Evolutionary conservation across 2,329 filamentous ascomycete genomes (phyloP).

Genomic region (Drechslerella dactyloides): DNA sequence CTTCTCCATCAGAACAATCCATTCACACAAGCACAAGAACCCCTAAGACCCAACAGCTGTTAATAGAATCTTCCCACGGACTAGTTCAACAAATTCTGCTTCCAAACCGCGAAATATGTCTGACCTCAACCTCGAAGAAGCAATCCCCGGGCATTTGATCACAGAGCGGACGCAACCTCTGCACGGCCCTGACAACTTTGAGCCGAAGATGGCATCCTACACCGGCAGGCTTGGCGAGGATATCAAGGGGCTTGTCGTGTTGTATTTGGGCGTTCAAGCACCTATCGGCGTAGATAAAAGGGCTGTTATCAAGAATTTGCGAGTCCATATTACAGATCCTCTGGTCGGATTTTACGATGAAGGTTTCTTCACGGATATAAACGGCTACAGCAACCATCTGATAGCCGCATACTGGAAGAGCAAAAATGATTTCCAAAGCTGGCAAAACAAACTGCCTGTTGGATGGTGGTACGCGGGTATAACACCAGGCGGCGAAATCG

Average conservation of each 20-base stretch:
- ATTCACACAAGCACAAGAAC: too few species aligned
- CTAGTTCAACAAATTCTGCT: too few species aligned
- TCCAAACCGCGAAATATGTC: too few species aligned
- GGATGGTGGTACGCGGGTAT: slow-evolving; percentile 1
- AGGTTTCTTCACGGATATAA: slow-evolving; percentile 8
- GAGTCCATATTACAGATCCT: background rate
- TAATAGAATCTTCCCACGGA: too few species aligned
- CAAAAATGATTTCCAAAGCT: background rate
- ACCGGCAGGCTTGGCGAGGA: background rate
- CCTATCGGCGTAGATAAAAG: background rate
- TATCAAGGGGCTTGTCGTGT: slow-evolving; percentile 1
- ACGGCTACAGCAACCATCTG: background rate
- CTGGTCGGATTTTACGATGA: slow-evolving; percentile 5
- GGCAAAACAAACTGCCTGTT: background rate
- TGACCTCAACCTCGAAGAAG: slow-evolving; percentile 3
- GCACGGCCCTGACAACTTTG: background rate
- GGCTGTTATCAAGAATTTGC: background rate
- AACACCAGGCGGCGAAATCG: background rate
- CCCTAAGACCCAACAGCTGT: too few species aligned
- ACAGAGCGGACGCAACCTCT: background rate
- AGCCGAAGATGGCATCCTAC: slow-evolving; percentile 6
- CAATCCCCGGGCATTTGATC: background rate
- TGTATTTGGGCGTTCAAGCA: slow-evolving; percentile 1
- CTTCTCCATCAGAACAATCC: too few species aligned
- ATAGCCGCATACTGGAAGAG: slow-evolving; percentile 2